phyloP scores from a whole-genome alignment of 2,329 filamentous ascomycete species.

The Monosporascus cannonballus region DNA sequence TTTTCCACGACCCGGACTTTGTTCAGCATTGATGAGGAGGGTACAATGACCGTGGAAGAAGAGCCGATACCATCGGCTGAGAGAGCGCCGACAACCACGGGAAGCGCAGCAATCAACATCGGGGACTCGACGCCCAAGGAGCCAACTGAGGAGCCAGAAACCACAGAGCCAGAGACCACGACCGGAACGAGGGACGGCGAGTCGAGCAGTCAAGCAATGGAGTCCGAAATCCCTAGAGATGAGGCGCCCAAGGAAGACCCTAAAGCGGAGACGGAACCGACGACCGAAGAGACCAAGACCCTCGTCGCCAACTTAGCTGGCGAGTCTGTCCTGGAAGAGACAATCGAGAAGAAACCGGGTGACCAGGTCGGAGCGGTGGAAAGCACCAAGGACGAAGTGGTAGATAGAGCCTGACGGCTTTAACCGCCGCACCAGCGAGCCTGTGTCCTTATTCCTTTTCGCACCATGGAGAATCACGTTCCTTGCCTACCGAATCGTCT shows the following conservation, averaged over 20 bases:
- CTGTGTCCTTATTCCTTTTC: too few species aligned
- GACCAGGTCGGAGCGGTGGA: conserved; percentile 24
- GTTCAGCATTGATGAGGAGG: conserved; percentile 48
- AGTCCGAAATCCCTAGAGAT: conserved; percentile 2
- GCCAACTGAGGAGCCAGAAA: background rate
- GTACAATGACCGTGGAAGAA: conserved; percentile 34
- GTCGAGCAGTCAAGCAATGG: conserved; percentile 1
- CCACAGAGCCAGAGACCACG: conserved; percentile 3
- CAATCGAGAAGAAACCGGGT: conserved; percentile 20
- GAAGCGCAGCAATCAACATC: background rate
- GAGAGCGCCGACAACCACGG: conserved; percentile 4
- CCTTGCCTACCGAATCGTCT: conserved; percentile 13
- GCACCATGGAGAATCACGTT: conserved; percentile 16
- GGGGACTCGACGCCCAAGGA: conserved; percentile 6
- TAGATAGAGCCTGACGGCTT: conserved; percentile 9
- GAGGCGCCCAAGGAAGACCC: conserved; percentile 2
- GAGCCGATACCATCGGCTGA: conserved; percentile 2
- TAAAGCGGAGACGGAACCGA: conserved; percentile 9
- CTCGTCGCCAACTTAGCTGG: conserved; percentile 25
- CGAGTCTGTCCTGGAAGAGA: conserved; percentile 25
- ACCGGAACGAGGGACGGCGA: conserved; percentile 2
- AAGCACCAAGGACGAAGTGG: conserved; percentile 20
- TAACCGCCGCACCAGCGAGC: background rate
- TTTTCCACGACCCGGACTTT: conserved; percentile 42
- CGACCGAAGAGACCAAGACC: conserved; percentile 21